A percentile compares a stretch with the other conserved stretches of the same genome.
Conservation (phyloP, 495 filamentous ascomycete genomes). For the Cenococcum geophilum region DNA sequence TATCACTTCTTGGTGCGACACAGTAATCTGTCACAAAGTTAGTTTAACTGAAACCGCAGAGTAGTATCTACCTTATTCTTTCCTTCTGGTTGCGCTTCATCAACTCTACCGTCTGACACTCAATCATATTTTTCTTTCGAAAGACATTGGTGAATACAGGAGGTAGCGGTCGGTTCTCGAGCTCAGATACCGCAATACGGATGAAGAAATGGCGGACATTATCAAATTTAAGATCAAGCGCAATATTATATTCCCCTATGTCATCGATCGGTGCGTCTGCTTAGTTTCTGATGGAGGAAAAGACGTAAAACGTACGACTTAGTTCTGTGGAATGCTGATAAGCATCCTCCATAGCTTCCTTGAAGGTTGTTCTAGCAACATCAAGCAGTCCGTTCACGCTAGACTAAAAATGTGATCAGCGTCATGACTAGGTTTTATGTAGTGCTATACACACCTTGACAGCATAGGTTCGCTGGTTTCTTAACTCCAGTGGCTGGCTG, state of each 20-base stretch:
- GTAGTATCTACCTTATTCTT: neutral
- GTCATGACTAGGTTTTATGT: neutral
- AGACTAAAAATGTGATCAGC: constrained; percentile 46
- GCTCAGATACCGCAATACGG: constrained; percentile 56
- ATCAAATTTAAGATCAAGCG: constrained; percentile 67
- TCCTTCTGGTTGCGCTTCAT: constrained; percentile 54
- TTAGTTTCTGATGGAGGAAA: neutral
- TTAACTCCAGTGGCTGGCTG: constrained; percentile 72
- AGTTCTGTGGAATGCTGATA: constrained; percentile 62
- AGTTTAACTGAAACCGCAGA: neutral
- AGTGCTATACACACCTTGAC: constrained; percentile 55
- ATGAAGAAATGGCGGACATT: constrained; percentile 73
- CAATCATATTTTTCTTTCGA: constrained; percentile 63
- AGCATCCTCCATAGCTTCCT: constrained; percentile 73
- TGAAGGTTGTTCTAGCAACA: constrained; percentile 78
- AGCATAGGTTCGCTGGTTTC: constrained; percentile 90
- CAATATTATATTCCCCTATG: constrained; percentile 53
- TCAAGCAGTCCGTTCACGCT: constrained; percentile 83
- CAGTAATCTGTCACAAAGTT: constrained; percentile 48
- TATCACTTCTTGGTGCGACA: constrained; percentile 75
- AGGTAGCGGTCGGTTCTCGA: constrained; percentile 56
- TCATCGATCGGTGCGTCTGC: neutral
- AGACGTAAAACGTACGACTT: constrained; percentile 42
- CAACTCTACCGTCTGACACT: constrained; percentile 80
- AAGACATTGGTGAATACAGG: constrained; percentile 73